Evolutionary conservation across 2,329 filamentous ascomycete species (phyloP), one percentile per base, ranked within the genome.

Genomic region (Ophiostoma ulmi): DNA sequence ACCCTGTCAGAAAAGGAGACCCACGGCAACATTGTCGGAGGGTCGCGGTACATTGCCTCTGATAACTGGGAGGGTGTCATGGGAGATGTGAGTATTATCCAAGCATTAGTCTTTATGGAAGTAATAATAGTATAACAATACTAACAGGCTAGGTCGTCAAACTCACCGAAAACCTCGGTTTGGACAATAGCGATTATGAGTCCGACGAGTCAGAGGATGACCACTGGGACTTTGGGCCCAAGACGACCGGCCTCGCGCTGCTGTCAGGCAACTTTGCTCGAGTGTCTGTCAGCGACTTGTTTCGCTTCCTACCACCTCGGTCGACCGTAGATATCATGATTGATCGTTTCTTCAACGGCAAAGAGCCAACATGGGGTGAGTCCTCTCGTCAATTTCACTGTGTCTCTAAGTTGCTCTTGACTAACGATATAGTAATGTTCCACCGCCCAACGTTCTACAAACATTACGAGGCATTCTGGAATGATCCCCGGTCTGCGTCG

Each of bases 41-140:
- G 74, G 17, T 72, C 73, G 5, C 75, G 77, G 10, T 78, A 77
- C 44, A 74, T 76, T 2, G 76, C 76, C 52, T 73, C 75, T 1
- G 76, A 75, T 20, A 77, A 78, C 70, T 77, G 76, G 76, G 75
- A 76, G 58, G 76, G 76, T 10, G 74, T 77, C 64, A 74, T 77
- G 14, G 75, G 77, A 35, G 71, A 72, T 69, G 63, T 65, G 7
- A 38, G 61, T 39, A 22, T 11, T n/a, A 4, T 35, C 14, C 6
- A 35, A 26, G 4, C 13, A 58, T 58, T 5, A 3, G 2, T 5
- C 14, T n/a, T 52, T 1, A 1, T 52, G 44, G 31, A 31, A 31
- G 2, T 3, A 0, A 44, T 39, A 39, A 52, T n/a, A 17, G 11
- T 14, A 38, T 11, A 58, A 58, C 5, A 26, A 22, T 22, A 65